phyloP scores from a whole-genome alignment of 352 stramenopile genomes.

The Globisporangium acanthophoron region DNA sequence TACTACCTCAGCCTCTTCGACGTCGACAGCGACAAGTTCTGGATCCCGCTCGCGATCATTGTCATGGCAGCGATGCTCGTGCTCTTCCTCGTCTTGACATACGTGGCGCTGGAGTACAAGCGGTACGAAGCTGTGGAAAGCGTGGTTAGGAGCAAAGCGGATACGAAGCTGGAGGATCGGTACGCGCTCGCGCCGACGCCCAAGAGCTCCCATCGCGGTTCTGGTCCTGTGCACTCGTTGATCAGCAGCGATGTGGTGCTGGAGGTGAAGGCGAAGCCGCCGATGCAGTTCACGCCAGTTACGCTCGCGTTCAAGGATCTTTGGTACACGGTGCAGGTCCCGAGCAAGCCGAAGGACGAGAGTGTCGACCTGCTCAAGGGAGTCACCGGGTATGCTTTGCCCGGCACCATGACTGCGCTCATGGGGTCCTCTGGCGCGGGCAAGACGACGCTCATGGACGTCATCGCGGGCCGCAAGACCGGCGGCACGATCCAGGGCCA shows the following conservation, averaged over 20 bases:
- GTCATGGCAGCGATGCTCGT: conserved; percentile 34
- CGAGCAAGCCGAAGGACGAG: conserved; percentile 4
- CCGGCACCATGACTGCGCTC: conserved; percentile 13
- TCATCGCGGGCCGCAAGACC: not conserved
- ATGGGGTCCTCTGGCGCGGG: not conserved
- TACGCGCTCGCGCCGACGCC: conserved; percentile 4
- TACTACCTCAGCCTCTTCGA: conserved; percentile 35
- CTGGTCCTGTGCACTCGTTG: not conserved
- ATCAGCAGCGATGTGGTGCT: not conserved
- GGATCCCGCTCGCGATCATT: conserved; percentile 26
- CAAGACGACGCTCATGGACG: not conserved
- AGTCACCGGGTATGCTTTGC: conserved; percentile 23
- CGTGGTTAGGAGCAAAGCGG: conserved; percentile 11
- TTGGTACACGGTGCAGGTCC: conserved; percentile 16
- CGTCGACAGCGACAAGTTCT: conserved; percentile 17
- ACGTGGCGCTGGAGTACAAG: conserved; percentile 12
- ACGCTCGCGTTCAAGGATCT: conserved; percentile 19
- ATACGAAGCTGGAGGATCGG: conserved; percentile 4
- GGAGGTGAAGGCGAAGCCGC: not conserved
- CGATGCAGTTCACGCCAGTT: conserved; percentile 22
- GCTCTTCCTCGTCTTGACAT: conserved; percentile 32
- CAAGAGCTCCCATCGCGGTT: not conserved
- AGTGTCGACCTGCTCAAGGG: conserved; percentile 26
- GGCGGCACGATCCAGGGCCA: not conserved
- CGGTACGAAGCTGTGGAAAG: conserved; percentile 21